Base-by-base conservation (phyloP, 2,329 filamentous ascomycete species). In the Diaporthe sp. region DNA sequence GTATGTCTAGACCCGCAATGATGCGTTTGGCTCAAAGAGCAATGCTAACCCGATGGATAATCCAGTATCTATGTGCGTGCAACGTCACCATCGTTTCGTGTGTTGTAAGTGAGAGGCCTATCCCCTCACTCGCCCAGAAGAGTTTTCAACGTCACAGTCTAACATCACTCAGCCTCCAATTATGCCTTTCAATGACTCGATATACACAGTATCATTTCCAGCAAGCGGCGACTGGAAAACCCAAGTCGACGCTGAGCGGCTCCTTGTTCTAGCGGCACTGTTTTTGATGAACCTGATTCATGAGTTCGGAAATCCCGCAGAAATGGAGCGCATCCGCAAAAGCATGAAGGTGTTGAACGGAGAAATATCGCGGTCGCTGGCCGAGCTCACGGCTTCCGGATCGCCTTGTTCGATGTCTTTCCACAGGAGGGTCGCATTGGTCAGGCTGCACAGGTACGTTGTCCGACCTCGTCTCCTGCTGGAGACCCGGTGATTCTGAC, bases 271-370 rank as follows among this genome's bases (percentile, higher is more conserved):
- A 38, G 57, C 57, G 22, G 40, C 57, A 33, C 35, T 60, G 9
- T 60, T 60, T 33, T 15, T 60, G 33, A 15, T 40, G 57, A 60
- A 60, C 22, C 12, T 40, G 33, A 60, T 60, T 17, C 57, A 33
- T 22, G 57, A 60, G 57, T 60, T 60, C n/a, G 57, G 57, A 17
- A 60, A 60, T 12, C 57, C 57, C 1, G 22, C 13, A 60, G 54
- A 60, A 40, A 60, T 60, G 57, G 57, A 60, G 6, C 35, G 25
- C 57, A 60, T 60, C 15, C 33, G 57, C 33, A 60, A 60, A 33
- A 60, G 57, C 57, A 60, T 60, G 57, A 22, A 60, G 13, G n/a
- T 33, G 2, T 15, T 60, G 7, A 33, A 60, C 17, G 57, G 2
- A 40, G 33, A 60, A 38, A 60, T 60, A 12, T 25, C 19, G 38